A percentile compares a stretch with the other conserved stretches of the same genome.
Evolutionary conservation across 2,329 filamentous ascomycete genomes (phyloP).

Genomic region (Madurella fahalii): DNA sequence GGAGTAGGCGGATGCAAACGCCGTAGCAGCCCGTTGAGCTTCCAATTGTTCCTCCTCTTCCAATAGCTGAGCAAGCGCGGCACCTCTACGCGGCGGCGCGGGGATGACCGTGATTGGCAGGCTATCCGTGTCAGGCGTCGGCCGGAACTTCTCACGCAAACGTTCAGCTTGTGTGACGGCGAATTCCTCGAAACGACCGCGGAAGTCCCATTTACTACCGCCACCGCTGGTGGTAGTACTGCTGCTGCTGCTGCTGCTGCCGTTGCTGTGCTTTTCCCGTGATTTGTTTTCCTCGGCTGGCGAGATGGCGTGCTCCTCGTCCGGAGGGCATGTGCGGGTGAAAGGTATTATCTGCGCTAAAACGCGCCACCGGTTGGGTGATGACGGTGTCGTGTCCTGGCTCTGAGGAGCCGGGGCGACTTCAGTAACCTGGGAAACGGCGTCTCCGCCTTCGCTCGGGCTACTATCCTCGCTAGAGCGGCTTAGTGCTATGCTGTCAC

Average conservation of each 20-base stretch:
- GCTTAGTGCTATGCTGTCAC: slow-evolving; percentile 32
- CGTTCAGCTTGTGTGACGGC: slow-evolving; percentile 58
- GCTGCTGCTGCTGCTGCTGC: neutral
- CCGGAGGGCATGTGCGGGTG: slow-evolving; percentile 21
- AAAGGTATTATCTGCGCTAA: slow-evolving; percentile 32
- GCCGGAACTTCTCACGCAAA: slow-evolving; percentile 52
- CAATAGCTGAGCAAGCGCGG: slow-evolving; percentile 52
- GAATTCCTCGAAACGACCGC: slow-evolving; percentile 56
- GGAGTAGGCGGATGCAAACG: neutral
- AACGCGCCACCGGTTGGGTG: slow-evolving; percentile 29
- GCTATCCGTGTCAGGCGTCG: slow-evolving; percentile 50
- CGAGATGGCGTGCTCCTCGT: slow-evolving; percentile 12
- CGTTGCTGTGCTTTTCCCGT: neutral
- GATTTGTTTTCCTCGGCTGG: slow-evolving; percentile 13
- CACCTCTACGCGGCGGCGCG: slow-evolving; percentile 55
- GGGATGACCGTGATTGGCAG: slow-evolving; percentile 59
- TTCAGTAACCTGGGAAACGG: slow-evolving; percentile 5
- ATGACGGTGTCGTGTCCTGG: neutral
- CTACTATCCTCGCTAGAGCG: slow-evolving; percentile 17
- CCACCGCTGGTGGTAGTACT: slow-evolving; percentile 9
- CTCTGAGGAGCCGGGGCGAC: slow-evolving; percentile 22
- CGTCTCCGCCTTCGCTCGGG: slow-evolving; percentile 10
- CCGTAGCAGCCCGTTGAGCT: neutral
- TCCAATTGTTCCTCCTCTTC: slow-evolving; percentile 45
- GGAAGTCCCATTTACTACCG: slow-evolving; percentile 50